Evolutionary conservation across 2,329 filamentous ascomycete species (phyloP).

Genomic region (Paraconiothyrium brasiliense): DNA sequence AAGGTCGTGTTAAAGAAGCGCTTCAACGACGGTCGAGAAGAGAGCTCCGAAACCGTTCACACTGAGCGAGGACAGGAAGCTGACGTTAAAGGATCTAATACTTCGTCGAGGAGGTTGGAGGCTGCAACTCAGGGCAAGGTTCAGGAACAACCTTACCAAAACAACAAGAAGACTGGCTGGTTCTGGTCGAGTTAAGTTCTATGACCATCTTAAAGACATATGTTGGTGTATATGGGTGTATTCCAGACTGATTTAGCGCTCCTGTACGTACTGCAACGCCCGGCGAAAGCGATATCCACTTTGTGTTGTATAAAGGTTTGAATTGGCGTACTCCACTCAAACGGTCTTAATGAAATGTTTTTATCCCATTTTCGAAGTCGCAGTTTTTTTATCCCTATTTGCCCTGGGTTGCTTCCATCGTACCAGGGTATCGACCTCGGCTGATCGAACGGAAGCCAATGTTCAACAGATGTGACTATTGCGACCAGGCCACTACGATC

Average conservation of each 20-base stretch:
- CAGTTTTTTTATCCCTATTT: too few relatives aligned
- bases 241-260: not conserved
- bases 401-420: not conserved
- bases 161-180: conserved; percentile 37
- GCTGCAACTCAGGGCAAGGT: conserved; percentile 13
- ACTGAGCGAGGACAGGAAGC: conserved; percentile 44
- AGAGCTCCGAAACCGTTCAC: conserved; percentile 65
- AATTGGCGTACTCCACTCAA: conserved; percentile 3
- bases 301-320: not conserved
- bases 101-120: conserved; percentile 15
- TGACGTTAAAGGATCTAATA: not conserved
- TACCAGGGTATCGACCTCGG: not conserved
- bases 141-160: conserved; percentile 13
- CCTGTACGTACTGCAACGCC: not conserved
- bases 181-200: conserved; percentile 41
- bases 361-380: too few relatives aligned
- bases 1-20: conserved; percentile 66
- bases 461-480: not conserved
- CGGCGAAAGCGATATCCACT: conserved; percentile 6
- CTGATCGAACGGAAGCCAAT: not conserved
- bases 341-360: not conserved
- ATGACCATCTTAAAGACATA: not conserved
- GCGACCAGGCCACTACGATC: not conserved
- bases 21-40: conserved; percentile 69
- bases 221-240: conserved; percentile 1